Base-by-base conservation (phyloP, 2,329 filamentous ascomycete species). In the Colletotrichum tropicicola region DNA sequence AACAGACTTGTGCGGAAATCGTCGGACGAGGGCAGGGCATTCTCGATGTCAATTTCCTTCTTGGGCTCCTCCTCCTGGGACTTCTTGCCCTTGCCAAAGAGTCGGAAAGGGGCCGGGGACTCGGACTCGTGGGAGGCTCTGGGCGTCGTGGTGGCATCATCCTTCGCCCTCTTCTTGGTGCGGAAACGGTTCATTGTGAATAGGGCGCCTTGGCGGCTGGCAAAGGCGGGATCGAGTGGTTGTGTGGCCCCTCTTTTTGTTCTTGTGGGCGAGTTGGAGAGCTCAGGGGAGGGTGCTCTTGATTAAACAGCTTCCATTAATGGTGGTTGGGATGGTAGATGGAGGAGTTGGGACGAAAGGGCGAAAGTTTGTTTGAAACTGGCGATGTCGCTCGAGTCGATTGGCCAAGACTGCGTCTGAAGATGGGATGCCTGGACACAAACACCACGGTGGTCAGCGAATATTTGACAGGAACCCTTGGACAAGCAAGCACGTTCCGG, bases 1-100 rank as follows among this genome's bases (percentile, higher is more conserved):
- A 99, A 84, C 63, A 99, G 82, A 82, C 96, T 98, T 4, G 96
- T 99, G 61, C 96, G 89, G 78, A 99, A 98, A 73, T 98, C 91
- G 77, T 98, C 93, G 48, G 83, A 90, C 0, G 94, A 85, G 1
- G 96, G 96, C 3, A 99, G 82, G 1, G 89, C 94, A 12, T 83
- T 82, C 3, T 89, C 77, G 12, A 98, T 82, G 72, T 98, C 91
- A 48, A 98, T 78, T 67, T 92, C 86, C 63, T 81, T 83, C 74
- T 90, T 91, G 47, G 82, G 79, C 70, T 89, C 87, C 47, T 84
- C 84, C 19, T 85, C 85, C 9, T 78, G 80, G 0, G 79, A 73
- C 73, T 87, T 89, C 70, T 88, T 86, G 2, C 74, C 81, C 68
- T 83, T 85, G 62, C 85, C 80, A 68, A 90, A 90, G 48, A 84